phyloP scores from a whole-genome alignment of 2,329 filamentous ascomycete genomes.

The Sporothrix euskadiensis region DNA sequence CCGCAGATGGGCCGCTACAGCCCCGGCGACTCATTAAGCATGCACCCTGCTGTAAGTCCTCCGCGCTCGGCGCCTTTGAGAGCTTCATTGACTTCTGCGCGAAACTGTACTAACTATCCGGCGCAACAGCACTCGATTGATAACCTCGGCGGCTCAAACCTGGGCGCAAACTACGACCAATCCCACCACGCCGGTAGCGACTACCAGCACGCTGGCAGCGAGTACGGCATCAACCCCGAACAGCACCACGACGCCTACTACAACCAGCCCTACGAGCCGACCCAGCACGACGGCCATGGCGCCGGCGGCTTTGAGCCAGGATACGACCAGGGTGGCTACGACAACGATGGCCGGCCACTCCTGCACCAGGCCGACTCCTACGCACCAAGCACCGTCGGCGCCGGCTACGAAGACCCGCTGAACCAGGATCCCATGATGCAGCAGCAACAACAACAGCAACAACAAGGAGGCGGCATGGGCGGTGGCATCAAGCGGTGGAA shows the following conservation, averaged over 20 bases:
- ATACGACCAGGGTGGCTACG: slow-evolving; percentile 62
- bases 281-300: slow-evolving; percentile 60
- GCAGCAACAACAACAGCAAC: slow-evolving; percentile 41
- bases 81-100: not conserved
- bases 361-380: slow-evolving; percentile 62
- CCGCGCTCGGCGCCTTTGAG: not conserved
- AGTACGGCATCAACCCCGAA: slow-evolving; percentile 78
- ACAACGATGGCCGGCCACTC: slow-evolving; percentile 74
- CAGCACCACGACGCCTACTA: slow-evolving; percentile 87
- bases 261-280: slow-evolving; percentile 72
- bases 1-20: slow-evolving; percentile 49
- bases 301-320: slow-evolving; percentile 47
- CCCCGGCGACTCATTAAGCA: slow-evolving; percentile 72
- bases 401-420: slow-evolving; percentile 49
- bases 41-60: slow-evolving; percentile 77
- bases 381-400: slow-evolving; percentile 35
- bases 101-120: slow-evolving; percentile 7
- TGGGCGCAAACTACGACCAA: slow-evolving; percentile 51
- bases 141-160: slow-evolving; percentile 41
- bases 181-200: slow-evolving; percentile 55
- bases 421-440: slow-evolving; percentile 28
- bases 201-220: slow-evolving; percentile 56
- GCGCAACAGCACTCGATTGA: slow-evolving; percentile 54
- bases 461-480: slow-evolving; percentile 39
- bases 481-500: slow-evolving; percentile 83